Evolutionary conservation across 192 early-diverging fungal species (phyloP).

Genomic region (Haplosporangium gracile): DNA sequence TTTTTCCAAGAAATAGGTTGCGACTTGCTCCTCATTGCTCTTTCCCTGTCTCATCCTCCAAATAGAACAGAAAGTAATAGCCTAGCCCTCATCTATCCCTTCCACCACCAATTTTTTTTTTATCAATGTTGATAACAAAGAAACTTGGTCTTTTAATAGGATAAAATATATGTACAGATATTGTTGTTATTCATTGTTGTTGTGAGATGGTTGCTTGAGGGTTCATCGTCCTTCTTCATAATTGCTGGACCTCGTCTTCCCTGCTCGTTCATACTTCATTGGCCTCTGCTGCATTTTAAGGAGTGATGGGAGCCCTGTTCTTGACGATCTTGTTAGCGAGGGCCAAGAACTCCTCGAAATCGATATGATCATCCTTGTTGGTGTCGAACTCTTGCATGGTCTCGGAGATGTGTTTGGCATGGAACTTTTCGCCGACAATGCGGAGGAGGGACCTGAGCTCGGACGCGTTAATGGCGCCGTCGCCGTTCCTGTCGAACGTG

Average conservation of each 20-base stretch:
- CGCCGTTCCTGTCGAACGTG: slow-evolving; percentile 26
- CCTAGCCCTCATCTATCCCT: not conserved
- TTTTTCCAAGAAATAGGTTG: not conserved
- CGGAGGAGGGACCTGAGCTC: slow-evolving; percentile 32
- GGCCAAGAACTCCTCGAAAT: slow-evolving; percentile 39
- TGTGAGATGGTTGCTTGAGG: no score
- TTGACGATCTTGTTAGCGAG: slow-evolving; percentile 22
- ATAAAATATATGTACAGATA: no score
- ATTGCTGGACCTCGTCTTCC: not conserved
- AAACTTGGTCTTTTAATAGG: no score
- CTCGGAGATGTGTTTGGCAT: not conserved
- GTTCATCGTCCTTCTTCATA: no score
- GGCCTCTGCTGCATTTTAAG: not conserved
- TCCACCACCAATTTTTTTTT: no score
- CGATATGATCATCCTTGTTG: slow-evolving; percentile 42
- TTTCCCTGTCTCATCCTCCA: not conserved
- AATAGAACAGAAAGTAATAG: not conserved
- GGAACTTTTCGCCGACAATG: slow-evolving; percentile 32
- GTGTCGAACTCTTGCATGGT: slow-evolving; percentile 34
- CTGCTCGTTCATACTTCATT: no score
- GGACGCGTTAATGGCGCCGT: slow-evolving; percentile 31
- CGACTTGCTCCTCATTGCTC: not conserved
- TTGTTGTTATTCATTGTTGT: no score
- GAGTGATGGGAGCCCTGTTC: slow-evolving; percentile 17
- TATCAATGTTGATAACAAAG: no score